Conservation (phyloP, 176 grass and related monocot genomes). For the Microstegium vimineum region DNA sequence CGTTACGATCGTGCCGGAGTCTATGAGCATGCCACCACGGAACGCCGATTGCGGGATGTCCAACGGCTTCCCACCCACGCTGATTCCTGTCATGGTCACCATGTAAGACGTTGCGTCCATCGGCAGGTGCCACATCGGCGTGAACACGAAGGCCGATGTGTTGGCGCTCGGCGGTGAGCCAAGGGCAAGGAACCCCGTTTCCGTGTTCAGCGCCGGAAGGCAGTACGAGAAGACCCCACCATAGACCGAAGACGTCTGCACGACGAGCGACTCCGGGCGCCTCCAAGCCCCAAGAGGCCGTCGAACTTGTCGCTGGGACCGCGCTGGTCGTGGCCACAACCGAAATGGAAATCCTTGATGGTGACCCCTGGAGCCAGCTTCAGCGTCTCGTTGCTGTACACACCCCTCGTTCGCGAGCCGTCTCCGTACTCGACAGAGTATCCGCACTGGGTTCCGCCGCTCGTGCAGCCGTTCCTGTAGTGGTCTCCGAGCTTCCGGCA, state of each 20-base stretch:
- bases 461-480: conserved; percentile 19
- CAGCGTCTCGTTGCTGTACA: background rate
- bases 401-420: background rate
- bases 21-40: too few species aligned
- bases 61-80: too few species aligned
- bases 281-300: conserved; percentile 46
- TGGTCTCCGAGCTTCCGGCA: background rate
- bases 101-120: too few species aligned
- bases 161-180: background rate
- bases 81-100: too few species aligned
- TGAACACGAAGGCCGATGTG: too few species aligned
- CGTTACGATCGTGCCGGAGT: too few species aligned
- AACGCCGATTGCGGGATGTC: too few species aligned
- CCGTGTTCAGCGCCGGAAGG: background rate
- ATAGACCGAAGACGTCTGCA: background rate
- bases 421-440: background rate
- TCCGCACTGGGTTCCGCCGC: background rate
- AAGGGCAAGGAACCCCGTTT: background rate
- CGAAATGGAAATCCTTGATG: background rate
- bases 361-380: background rate
- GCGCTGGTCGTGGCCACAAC: background rate
- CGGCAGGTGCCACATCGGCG: background rate
- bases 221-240: conserved; percentile 25
- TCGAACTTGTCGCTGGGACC: background rate
- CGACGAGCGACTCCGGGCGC: conserved; percentile 7